These are phyloP conservation scores for Corynascus novoguineensis DNA, from an alignment of 495 filamentous ascomycete genomes.

Conservation along the genomic window DNA sequence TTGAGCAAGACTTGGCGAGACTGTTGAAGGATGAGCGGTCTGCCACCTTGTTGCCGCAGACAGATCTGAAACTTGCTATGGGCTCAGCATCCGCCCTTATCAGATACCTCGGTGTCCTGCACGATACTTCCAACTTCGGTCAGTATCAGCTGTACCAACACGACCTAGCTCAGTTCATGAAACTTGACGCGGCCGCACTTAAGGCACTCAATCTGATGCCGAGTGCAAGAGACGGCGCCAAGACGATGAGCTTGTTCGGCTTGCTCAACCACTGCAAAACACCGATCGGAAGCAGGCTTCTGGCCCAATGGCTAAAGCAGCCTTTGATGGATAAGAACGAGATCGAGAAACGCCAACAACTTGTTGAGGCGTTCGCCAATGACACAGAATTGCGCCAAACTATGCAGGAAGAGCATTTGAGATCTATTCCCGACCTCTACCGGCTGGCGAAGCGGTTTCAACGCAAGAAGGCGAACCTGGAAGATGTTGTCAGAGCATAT, in stretches of 20 bases:
- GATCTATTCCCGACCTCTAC: slow-evolving; percentile 91
- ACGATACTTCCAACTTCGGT: slow-evolving; percentile 89
- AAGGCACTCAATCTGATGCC: slow-evolving; percentile 97
- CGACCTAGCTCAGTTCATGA: slow-evolving; percentile 97
- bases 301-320: slow-evolving; percentile 98
- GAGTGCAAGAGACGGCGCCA: slow-evolving; percentile 84
- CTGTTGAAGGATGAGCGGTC: slow-evolving; percentile 80
- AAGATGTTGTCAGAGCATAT: slow-evolving; percentile 93
- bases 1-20: slow-evolving; percentile 88
- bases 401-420: slow-evolving; percentile 95
- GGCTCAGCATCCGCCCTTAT: slow-evolving; percentile 88
- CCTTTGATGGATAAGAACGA: slow-evolving; percentile 87
- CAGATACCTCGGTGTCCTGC: slow-evolving; percentile 88
- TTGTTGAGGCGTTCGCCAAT: slow-evolving; percentile 91
- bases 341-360: slow-evolving; percentile 85
- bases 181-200: slow-evolving; percentile 89
- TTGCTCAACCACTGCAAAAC: slow-evolving; percentile 98
- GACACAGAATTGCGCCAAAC: slow-evolving; percentile 93
- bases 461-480: slow-evolving; percentile 78
- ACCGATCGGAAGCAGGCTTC: slow-evolving; percentile 78
- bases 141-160: slow-evolving; percentile 97
- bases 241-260: slow-evolving; percentile 96
- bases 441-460: slow-evolving; percentile 92
- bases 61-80: slow-evolving; percentile 95
- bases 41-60: slow-evolving; percentile 74